Evolutionary conservation across 2,329 filamentous ascomycete genomes (phyloP).

Genomic region (Domatiomyces globalis): DNA sequence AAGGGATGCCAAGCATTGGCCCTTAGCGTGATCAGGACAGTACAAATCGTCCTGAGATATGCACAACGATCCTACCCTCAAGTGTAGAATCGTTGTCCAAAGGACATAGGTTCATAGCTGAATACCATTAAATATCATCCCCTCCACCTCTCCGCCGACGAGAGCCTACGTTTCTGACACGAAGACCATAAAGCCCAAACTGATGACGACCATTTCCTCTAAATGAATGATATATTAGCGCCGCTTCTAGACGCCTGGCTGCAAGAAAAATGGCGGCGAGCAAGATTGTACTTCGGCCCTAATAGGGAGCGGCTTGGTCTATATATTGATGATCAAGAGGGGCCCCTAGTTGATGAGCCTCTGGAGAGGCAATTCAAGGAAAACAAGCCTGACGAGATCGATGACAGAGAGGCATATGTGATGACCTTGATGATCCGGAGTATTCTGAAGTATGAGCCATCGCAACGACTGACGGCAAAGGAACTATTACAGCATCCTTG

Average conservation of each 20-base stretch:
- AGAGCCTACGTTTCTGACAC: too few relatives aligned
- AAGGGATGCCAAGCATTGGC: too few relatives aligned
- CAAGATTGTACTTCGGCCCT: constrained; percentile 18
- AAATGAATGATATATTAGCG: constrained; percentile 18
- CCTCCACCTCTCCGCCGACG: too few relatives aligned
- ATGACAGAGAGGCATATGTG: constrained; percentile 18
- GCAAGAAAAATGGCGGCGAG: constrained; percentile 16
- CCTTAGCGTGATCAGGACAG: too few relatives aligned
- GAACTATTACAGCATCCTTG: constrained; percentile 21
- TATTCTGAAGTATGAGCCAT: constrained; percentile 22
- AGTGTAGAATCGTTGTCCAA: too few relatives aligned
- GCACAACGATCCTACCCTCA: too few relatives aligned
- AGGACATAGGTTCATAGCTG: too few relatives aligned
- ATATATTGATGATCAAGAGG: constrained; percentile 2
- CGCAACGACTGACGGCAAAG: constrained; percentile 19
- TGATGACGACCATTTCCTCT: constrained; percentile 21
- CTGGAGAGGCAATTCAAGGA: constrained; percentile 19
- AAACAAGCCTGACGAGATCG: constrained; percentile 17
- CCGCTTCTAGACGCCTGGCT: constrained; percentile 20
- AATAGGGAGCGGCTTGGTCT: constrained; percentile 15
- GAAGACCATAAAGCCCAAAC: constrained; percentile 14
- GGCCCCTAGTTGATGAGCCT: constrained; percentile 11
- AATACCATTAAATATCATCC: too few relatives aligned
- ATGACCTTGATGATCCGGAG: constrained; percentile 19
- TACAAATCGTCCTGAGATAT: too few relatives aligned